Conservation (phyloP, 108 stramenopile genomes). For the Skeletonema tropicum region DNA sequence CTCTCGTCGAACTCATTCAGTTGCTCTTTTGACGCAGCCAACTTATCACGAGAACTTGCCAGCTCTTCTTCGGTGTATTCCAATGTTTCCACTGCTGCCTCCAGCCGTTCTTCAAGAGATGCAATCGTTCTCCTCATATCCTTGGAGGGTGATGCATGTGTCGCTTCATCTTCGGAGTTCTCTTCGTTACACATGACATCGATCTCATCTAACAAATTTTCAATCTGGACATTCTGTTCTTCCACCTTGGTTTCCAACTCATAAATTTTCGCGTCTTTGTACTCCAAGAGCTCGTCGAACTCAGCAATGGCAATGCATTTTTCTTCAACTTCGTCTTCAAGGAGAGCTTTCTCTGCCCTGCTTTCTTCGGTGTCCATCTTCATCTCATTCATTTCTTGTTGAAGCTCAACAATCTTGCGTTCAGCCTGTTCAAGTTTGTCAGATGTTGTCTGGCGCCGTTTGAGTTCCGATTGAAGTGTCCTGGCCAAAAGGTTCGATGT, state of each 20-base stretch:
- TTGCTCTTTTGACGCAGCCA: constrained; percentile 18
- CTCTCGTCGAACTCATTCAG: constrained; percentile 7
- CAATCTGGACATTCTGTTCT: constrained; percentile 29
- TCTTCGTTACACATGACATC: constrained; percentile 7
- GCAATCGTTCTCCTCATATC: constrained; percentile 31
- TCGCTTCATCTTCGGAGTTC: neutral
- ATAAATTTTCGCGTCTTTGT: constrained; percentile 4
- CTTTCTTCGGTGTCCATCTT: constrained; percentile 50
- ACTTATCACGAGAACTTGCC: neutral
- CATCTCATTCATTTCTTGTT: constrained; percentile 35
- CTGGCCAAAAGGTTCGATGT: constrained; percentile 38
- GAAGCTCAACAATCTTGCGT: constrained; percentile 18
- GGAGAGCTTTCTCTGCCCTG: constrained; percentile 40
- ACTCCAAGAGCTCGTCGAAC: constrained; percentile 6
- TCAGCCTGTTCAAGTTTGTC: constrained; percentile 25
- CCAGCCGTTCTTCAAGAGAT: constrained; percentile 11
- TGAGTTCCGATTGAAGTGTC: constrained; percentile 40
- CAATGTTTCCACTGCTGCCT: constrained; percentile 23
- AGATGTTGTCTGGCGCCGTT: constrained; percentile 17
- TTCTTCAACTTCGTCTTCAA: constrained; percentile 52
- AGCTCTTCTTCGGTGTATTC: constrained; percentile 27
- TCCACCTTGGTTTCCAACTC: constrained; percentile 30
- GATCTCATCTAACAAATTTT: constrained; percentile 25
- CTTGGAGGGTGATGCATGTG: constrained; percentile 17
- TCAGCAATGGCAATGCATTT: constrained; percentile 19